These are phyloP conservation scores for Globisporangium echinulatum DNA, from an alignment of 352 stramenopile species.

Conservation along the genomic window DNA sequence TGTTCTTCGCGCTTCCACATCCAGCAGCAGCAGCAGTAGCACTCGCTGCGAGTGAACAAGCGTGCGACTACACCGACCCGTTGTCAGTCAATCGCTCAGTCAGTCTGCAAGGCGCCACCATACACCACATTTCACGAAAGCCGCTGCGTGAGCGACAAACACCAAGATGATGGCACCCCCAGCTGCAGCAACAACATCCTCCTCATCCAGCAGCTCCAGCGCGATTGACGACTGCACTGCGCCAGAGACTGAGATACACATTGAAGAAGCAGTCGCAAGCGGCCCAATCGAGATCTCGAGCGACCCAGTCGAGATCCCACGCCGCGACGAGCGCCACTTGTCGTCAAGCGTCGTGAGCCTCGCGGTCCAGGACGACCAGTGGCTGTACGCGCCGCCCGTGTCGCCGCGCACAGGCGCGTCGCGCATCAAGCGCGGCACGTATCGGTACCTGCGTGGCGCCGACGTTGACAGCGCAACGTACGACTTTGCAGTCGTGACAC, in stretches of 20 bases:
- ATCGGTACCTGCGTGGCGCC: conserved; percentile 49
- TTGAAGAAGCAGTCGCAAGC: neutral
- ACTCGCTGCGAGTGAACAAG: too few relatives aligned
- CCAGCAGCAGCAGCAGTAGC: too few relatives aligned
- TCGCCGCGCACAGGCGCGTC: conserved; percentile 26
- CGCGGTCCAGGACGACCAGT: conserved; percentile 55
- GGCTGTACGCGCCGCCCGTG: conserved; percentile 37
- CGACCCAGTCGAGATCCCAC: conserved; percentile 5
- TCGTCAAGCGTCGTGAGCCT: conserved; percentile 43
- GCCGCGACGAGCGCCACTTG: conserved; percentile 29
- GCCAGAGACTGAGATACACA: conserved; percentile 11
- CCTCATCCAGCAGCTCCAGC: too few relatives aligned
- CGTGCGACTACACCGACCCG: too few relatives aligned
- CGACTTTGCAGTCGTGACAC: conserved; percentile 76
- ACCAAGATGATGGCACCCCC: too few relatives aligned
- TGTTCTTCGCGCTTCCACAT: too few relatives aligned
- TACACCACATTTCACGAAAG: too few relatives aligned
- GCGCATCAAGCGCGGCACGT: conserved; percentile 28
- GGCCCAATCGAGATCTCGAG: conserved; percentile 4
- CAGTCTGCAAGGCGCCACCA: too few relatives aligned
- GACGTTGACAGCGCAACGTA: conserved; percentile 47
- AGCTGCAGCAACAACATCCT: too few relatives aligned
- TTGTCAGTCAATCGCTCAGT: too few relatives aligned
- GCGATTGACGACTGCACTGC: too few relatives aligned
- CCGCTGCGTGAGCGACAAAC: too few relatives aligned